These are phyloP conservation scores for Gremmenia infestans DNA, from an alignment of 2,329 filamentous ascomycete genomes.

Conservation along the genomic window DNA sequence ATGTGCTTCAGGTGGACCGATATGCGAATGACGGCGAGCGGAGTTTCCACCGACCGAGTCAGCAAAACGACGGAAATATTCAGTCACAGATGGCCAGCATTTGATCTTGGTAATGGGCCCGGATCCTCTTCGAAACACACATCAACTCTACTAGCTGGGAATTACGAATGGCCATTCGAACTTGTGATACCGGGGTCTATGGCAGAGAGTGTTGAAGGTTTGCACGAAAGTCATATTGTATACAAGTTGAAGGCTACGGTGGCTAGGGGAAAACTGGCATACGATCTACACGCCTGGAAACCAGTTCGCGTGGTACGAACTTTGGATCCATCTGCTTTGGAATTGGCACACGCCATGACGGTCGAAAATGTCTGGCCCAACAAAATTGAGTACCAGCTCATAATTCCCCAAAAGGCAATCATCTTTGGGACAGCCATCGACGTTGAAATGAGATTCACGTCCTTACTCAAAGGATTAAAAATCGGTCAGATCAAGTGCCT, in stretches of 20 bases:
- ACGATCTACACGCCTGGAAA: constrained; percentile 78
- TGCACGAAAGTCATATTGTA: constrained; percentile 79
- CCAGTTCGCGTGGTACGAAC: constrained; percentile 74
- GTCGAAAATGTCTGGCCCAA: constrained; percentile 98
- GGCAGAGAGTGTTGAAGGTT: constrained; percentile 85
- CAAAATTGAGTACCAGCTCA: constrained; percentile 93
- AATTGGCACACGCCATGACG: constrained; percentile 83
- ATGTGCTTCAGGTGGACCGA: constrained; percentile 44
- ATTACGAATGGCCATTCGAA: constrained; percentile 82
- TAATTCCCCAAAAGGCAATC: constrained; percentile 88
- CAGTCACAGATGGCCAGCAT: constrained; percentile 64
- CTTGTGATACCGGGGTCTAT: constrained; percentile 65
- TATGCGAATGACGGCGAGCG: constrained; percentile 49
- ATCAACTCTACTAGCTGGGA: constrained; percentile 61
- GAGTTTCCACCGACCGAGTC: constrained; percentile 53
- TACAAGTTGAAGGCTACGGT: constrained; percentile 91
- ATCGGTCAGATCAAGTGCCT: constrained; percentile 79
- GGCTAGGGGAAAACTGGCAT: constrained; percentile 78
- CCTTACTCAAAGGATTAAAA: constrained; percentile 80
- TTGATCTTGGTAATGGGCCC: constrained; percentile 49
- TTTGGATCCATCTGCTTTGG: constrained; percentile 67
- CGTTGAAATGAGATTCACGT: constrained; percentile 81
- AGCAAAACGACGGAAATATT: constrained; percentile 57
- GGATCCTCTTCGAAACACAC: constrained; percentile 46
- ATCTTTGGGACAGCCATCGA: constrained; percentile 86